Conservation (phyloP, 495 filamentous ascomycete species). For the Bryoglossum gracile region DNA sequence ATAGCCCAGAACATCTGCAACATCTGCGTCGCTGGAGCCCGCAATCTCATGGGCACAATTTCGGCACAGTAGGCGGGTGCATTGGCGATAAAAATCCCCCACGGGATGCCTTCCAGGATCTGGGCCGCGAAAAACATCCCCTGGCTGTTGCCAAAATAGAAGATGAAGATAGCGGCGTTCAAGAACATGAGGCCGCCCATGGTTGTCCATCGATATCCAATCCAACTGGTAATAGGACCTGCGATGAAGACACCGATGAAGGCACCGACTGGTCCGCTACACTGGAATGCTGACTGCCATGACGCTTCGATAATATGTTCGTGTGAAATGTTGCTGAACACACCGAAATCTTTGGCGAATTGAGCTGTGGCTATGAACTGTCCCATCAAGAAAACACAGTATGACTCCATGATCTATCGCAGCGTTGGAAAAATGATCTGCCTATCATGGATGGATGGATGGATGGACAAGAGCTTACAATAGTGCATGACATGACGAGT, state of each 20-base stretch:
- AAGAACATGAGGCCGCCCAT: conserved; percentile 35
- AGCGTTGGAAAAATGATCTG: conserved; percentile 19
- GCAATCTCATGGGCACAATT: conserved; percentile 11
- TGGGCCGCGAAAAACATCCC: conserved; percentile 41
- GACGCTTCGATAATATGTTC: conserved; percentile 55
- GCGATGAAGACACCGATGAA: conserved; percentile 61
- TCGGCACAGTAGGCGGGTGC: conserved; percentile 39
- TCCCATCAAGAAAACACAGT: conserved; percentile 32
- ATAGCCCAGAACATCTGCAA: conserved; percentile 64
- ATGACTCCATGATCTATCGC: conserved; percentile 37
- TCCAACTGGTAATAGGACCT: conserved; percentile 39
- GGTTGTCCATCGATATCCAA: conserved; percentile 40
- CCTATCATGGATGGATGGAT: too few species aligned
- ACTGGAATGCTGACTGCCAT: conserved; percentile 71
- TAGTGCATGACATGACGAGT: conserved; percentile 45
- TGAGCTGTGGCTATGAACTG: conserved; percentile 29
- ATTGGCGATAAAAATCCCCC: conserved; percentile 56
- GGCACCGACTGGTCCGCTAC: conserved; percentile 56
- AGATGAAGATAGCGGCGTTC: conserved; percentile 41
- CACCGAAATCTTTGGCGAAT: conserved; percentile 30
- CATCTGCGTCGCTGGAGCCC: conserved; percentile 14
- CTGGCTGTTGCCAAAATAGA: conserved; percentile 43
- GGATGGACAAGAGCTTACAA: conserved; percentile 37
- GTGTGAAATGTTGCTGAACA: conserved; percentile 38
- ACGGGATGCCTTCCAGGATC: conserved; percentile 60